A percentile compares a stretch with the other conserved stretches of the same genome.
Evolutionary conservation across 306 rosid genomes (phyloP).

Genomic region (Quercus agrifolia): DNA sequence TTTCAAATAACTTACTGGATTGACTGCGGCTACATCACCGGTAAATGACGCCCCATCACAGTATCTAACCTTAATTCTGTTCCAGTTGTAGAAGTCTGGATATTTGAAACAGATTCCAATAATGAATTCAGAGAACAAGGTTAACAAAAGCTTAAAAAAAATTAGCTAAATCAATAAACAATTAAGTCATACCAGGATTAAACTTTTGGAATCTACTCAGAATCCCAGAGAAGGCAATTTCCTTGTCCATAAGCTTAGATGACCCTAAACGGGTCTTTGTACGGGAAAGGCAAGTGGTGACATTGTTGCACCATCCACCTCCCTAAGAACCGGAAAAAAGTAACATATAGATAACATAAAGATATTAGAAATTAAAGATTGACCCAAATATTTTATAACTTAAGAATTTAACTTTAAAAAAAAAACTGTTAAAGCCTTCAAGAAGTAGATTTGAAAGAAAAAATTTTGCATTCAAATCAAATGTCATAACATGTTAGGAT

Average conservation of each 20-base stretch:
- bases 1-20: slow-evolving; percentile 64
- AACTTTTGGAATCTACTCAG: slow-evolving; percentile 40
- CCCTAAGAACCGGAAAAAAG: slow-evolving; percentile 49
- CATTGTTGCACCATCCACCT: slow-evolving; percentile 98
- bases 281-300: slow-evolving; percentile 75
- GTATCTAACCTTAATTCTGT: slow-evolving; percentile 81
- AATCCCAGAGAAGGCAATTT: slow-evolving; percentile 72
- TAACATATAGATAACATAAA: not conserved
- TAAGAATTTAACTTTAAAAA: not conserved
- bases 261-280: slow-evolving; percentile 76
- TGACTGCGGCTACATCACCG: slow-evolving; percentile 75
- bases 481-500: not conserved
- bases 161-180: not conserved
- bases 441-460: not conserved
- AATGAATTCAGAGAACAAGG: not conserved
- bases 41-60: slow-evolving; percentile 96
- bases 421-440: not conserved
- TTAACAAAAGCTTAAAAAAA: not conserved
- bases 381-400: not conserved
- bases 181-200: slow-evolving; percentile 69
- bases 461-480: not conserved
- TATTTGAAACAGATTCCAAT: slow-evolving; percentile 1
- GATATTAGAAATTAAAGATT: not conserved
- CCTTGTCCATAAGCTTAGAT: slow-evolving; percentile 63
- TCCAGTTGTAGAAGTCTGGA: slow-evolving; percentile 89